A percentile compares a stretch with the other conserved stretches of the same genome.
These are phyloP conservation scores for Ascoidea rubescens DNA, from an alignment of 805 yeast species.

Conservation along the genomic window DNA sequence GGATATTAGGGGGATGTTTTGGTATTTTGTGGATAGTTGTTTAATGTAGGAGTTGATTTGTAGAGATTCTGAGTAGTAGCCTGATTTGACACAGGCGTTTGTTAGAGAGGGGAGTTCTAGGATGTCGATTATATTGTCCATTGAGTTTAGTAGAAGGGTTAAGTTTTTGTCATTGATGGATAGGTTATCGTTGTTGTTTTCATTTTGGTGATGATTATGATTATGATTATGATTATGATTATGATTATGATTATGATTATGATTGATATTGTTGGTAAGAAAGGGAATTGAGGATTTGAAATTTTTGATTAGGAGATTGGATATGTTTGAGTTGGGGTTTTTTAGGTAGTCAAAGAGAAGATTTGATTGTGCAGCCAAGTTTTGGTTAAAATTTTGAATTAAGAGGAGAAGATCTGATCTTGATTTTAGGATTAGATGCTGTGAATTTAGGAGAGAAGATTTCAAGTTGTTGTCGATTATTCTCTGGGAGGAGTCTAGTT, in stretches of 20 bases:
- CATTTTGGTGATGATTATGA: constrained; percentile 11
- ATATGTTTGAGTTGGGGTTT: neutral
- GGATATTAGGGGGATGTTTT: constrained; percentile 37
- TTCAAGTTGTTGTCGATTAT: constrained; percentile 31
- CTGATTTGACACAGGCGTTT: constrained; percentile 70
- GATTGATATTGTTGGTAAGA: constrained; percentile 14
- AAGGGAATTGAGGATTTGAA: constrained; percentile 16
- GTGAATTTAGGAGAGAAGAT: constrained; percentile 21
- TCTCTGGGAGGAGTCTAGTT: constrained; percentile 44
- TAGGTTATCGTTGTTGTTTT: constrained; percentile 10
- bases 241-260: constrained; percentile 15
- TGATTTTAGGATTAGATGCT: constrained; percentile 26
- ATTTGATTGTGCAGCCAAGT: constrained; percentile 14
- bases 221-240: constrained; percentile 5
- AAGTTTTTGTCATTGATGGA: constrained; percentile 14
- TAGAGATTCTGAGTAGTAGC: constrained; percentile 80
- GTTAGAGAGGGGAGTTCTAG: constrained; percentile 76
- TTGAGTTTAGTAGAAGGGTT: constrained; percentile 36
- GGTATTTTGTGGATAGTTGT: constrained; percentile 56
- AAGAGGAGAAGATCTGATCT: constrained; percentile 23
- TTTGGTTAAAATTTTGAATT: constrained; percentile 19
- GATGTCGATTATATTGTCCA: constrained; percentile 63
- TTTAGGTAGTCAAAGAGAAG: neutral
- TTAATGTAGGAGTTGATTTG: constrained; percentile 68
- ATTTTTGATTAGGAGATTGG: constrained; percentile 4